These are phyloP conservation scores for Ustilago esculenta DNA, from an alignment of 1,284 basidiomycete genomes.

Conservation along the genomic window DNA sequence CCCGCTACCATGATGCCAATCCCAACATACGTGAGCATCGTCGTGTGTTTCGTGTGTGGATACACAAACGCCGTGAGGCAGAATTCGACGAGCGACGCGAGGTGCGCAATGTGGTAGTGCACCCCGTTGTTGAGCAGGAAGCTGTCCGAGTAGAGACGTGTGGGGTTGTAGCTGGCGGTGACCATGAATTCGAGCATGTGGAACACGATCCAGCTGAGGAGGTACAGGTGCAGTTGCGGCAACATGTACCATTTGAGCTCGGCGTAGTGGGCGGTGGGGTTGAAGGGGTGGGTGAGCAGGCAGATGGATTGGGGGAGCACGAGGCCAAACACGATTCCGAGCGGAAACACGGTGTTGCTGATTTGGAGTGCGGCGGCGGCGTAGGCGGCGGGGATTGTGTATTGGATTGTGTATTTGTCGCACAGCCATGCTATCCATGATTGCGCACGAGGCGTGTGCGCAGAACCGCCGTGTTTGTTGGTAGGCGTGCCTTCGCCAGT, in stretches of 20 bases:
- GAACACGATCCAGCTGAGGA: slow-evolving; percentile 71
- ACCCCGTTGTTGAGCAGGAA: slow-evolving; percentile 91
- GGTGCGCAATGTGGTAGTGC: slow-evolving; percentile 86
- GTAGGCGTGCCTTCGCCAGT: not conserved
- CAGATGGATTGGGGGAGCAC: slow-evolving; percentile 25
- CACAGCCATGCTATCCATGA: slow-evolving; percentile 15
- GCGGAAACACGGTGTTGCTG: slow-evolving; percentile 44
- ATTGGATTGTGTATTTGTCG: slow-evolving; percentile 35
- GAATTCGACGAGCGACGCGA: slow-evolving; percentile 82
- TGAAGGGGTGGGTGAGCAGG: slow-evolving; percentile 2
- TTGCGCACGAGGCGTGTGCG: not conserved
- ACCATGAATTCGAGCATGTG: slow-evolving; percentile 95
- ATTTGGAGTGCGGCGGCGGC: slow-evolving; percentile 43
- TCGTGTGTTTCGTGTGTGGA: slow-evolving; percentile 7
- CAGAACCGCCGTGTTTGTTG: slow-evolving; percentile 1
- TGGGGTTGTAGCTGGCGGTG: slow-evolving; percentile 92
- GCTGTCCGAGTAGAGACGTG: slow-evolving; percentile 90
- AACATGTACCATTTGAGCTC: slow-evolving; percentile 6
- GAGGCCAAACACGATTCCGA: slow-evolving; percentile 48
- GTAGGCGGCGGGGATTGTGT: slow-evolving; percentile 48
- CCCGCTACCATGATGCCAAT: slow-evolving; percentile 75
- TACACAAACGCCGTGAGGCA: slow-evolving; percentile 69
- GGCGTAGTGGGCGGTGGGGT: too few relatives aligned
- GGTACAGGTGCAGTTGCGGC: slow-evolving; percentile 51
- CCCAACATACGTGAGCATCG: slow-evolving; percentile 68